These are phyloP conservation scores for Auriscalpium vulgare DNA, from an alignment of 768 basidiomycete species.

Conservation along the genomic window DNA sequence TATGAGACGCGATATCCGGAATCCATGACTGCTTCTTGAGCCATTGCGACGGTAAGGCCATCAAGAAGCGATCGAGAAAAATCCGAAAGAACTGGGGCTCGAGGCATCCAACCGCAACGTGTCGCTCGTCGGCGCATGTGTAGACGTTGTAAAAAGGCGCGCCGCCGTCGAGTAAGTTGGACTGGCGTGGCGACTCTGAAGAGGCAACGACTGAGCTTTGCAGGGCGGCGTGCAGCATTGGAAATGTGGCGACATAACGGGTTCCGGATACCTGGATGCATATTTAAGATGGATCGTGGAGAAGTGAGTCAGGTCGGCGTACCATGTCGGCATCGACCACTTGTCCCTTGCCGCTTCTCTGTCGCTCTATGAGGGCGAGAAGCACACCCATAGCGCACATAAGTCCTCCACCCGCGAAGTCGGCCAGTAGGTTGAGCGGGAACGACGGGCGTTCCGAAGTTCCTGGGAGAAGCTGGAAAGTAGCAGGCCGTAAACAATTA, in stretches of 20 bases:
- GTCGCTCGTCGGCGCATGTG: slow-evolving; percentile 60
- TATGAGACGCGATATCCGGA: slow-evolving; percentile 40
- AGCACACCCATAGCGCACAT: slow-evolving; percentile 67
- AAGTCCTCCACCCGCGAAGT: slow-evolving; percentile 78
- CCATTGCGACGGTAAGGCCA: slow-evolving; percentile 36
- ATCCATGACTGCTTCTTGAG: slow-evolving; percentile 40
- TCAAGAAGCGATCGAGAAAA: slow-evolving; percentile 50
- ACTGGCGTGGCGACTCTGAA: slow-evolving; percentile 38
- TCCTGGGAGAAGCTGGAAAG: slow-evolving; percentile 58
- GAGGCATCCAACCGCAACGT: slow-evolving; percentile 71
- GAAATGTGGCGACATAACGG: slow-evolving; percentile 69
- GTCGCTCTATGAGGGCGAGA: slow-evolving; percentile 64
- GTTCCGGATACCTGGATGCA: slow-evolving; percentile 61
- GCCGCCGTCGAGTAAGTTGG: slow-evolving; percentile 64
- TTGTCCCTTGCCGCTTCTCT: slow-evolving; percentile 60
- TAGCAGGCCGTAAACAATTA: not conserved
- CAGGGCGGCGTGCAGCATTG: slow-evolving; percentile 41
- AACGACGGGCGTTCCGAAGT: slow-evolving; percentile 53
- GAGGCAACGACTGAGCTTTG: slow-evolving; percentile 22
- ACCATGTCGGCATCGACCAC: slow-evolving; percentile 76
- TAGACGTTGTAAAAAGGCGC: slow-evolving; percentile 76
- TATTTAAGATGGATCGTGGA: not conserved
- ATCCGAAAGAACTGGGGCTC: slow-evolving; percentile 64
- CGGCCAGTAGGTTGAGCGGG: slow-evolving; percentile 71
- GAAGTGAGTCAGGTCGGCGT: slow-evolving; percentile 5